phyloP scores from a whole-genome alignment of 1,284 basidiomycete genomes.

The Entoloma clypeatum region DNA sequence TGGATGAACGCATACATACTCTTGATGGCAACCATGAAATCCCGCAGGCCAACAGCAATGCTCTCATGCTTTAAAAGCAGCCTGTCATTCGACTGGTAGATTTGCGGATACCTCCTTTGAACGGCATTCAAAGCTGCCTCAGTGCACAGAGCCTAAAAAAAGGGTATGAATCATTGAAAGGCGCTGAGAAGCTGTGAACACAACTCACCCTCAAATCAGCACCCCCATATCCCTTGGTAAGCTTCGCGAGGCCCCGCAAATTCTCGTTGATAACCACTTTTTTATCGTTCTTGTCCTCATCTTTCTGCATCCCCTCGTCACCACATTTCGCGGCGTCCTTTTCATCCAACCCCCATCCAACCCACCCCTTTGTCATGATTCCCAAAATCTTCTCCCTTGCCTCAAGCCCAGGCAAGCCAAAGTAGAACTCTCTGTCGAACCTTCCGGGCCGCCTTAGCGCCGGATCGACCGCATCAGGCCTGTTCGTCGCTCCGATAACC shows the following conservation, averaged over 20 bases:
- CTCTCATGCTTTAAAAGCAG: constrained; percentile 83
- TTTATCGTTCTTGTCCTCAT: constrained; percentile 19
- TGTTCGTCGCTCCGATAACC: constrained; percentile 98
- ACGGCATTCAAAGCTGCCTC: constrained; percentile 97
- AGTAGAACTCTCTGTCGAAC: constrained; percentile 99
- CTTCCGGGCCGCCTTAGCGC: constrained; percentile 92
- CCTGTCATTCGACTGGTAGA: constrained; percentile 90
- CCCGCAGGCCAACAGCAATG: constrained; percentile 83
- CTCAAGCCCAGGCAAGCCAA: constrained; percentile 83
- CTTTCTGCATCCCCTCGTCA: constrained; percentile 49
- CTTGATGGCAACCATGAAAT: constrained; percentile 98
- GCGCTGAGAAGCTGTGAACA: constrained; percentile 4
- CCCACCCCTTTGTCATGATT: constrained; percentile 93
- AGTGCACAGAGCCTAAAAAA: constrained; percentile 81
- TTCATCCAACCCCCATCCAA: constrained; percentile 70
- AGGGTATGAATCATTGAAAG: constrained; percentile 9
- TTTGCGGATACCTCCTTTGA: constrained; percentile 94
- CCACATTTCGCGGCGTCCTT: constrained; percentile 42
- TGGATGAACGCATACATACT: constrained; percentile 50
- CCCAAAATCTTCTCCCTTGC: constrained; percentile 87
- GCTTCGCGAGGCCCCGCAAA: constrained; percentile 66
- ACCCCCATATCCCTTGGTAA: constrained; percentile 98
- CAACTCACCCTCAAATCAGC: constrained; percentile 86
- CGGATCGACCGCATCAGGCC: constrained; percentile 96
- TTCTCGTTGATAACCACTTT: constrained; percentile 32